Evolutionary conservation across 768 basidiomycete species (phyloP), one percentile per base, ranked within the genome.

Genomic region (Psilocybe cyanescens): DNA sequence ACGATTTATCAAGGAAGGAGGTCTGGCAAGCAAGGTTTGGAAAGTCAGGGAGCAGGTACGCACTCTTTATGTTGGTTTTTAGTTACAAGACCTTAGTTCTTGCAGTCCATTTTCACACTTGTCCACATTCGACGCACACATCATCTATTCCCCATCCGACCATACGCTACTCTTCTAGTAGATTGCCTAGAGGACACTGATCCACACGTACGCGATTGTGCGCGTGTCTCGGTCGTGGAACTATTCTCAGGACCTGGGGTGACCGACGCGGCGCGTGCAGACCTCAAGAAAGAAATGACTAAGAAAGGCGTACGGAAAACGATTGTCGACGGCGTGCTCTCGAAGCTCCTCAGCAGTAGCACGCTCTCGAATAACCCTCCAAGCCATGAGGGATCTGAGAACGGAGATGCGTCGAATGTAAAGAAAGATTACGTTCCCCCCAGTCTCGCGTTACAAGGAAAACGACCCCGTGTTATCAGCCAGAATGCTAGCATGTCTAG

Each of bases 131-230:
- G 92, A 55, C 87, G 89, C 39, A 72, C 77, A 47, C 85, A 91
- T 71, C 84, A 85, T 68, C 79, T 85, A 47, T 93, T 94, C 61
- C 93, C 94, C 37, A 86, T 97, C 46, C 84, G 91, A 48, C 85
- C 91, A 4, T 98, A 90, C 75, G 83, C 97, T 33, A 74, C 90
- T 1, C 76, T 82, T 11, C 85, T 99, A 53, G 93, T 98, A 35
- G 92, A 89, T 58, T 81, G 89, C 41, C 81, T 99, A 31, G 93
- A 98, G 77, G 97, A 99, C 74, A 86, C 88, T 1, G 97, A 99
- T 70, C 85, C 90, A 17, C 86, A 87, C 66, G 97, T 99, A 55
- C 90, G 97, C 47, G 91, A 95, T 58, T 89, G 88, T 70, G 90
- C 96, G 7, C 86, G 89, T 52, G 83, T 86, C 66, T 88, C 93